Percentiles rank a stretch among this genome's conserved stretches.
Evolutionary conservation across 1,284 basidiomycete species (phyloP).

Genomic region (Moniliella sp.): DNA sequence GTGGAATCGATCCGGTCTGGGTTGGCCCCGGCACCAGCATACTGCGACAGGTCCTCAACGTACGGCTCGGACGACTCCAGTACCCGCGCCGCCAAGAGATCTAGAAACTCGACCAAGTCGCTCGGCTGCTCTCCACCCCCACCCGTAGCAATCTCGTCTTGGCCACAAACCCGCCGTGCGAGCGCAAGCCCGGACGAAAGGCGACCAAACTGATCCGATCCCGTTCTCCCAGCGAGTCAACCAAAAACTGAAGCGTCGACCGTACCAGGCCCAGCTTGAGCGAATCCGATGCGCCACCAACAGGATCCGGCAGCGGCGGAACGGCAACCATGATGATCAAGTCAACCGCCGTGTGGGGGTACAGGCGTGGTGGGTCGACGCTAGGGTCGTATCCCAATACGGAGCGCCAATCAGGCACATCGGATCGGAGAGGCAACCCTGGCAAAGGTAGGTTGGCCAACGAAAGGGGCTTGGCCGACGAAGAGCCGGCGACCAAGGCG

Average conservation of each 20-base stretch:
- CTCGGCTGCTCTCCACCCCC: too few species aligned
- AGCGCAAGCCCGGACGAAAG: too few species aligned
- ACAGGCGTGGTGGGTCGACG: slow-evolving; percentile 14
- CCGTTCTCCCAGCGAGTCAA: slow-evolving; percentile 16
- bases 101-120: too few species aligned
- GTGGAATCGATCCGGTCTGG: slow-evolving; percentile 20
- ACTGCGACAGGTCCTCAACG: slow-evolving; percentile 15
- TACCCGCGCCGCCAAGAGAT: too few species aligned
- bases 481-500: too few species aligned
- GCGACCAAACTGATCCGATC: slow-evolving; percentile 21
- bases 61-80: slow-evolving; percentile 18
- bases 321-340: slow-evolving; percentile 74
- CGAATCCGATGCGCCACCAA: slow-evolving; percentile 34
- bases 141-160: too few species aligned
- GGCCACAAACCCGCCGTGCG: too few species aligned
- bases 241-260: slow-evolving; percentile 21
- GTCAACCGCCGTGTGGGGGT: slow-evolving; percentile 68
- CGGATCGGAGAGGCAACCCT: too few species aligned
- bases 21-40: slow-evolving; percentile 13
- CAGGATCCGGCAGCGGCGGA: slow-evolving; percentile 41
- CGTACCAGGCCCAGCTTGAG: slow-evolving; percentile 23
- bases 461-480: too few species aligned
- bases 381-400: slow-evolving; percentile 21
- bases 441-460: too few species aligned
- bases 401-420: too few species aligned